phyloP scores from a whole-genome alignment of 2,329 filamentous ascomycete genomes.

The Calonectria naviculata region DNA sequence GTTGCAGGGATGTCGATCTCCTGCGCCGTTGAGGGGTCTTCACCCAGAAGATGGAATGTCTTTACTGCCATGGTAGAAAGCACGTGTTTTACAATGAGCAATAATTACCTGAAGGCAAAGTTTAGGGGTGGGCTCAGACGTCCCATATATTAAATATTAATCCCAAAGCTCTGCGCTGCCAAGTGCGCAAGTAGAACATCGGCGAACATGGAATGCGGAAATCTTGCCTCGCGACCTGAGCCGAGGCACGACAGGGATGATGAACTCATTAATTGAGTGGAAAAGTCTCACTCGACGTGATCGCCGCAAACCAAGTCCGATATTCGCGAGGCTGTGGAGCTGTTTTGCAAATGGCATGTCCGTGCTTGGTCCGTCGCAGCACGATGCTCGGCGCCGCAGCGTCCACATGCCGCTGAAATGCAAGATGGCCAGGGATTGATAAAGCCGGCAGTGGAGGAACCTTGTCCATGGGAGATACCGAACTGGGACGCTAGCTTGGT shows the following conservation, averaged over 20 bases:
- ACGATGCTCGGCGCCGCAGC: not conserved
- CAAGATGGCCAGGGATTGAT: not conserved
- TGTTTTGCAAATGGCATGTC: not conserved
- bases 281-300: not conserved
- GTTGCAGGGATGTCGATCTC: not conserved
- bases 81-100: not conserved
- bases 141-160: not conserved
- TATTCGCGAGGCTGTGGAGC: not conserved
- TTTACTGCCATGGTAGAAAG: not conserved
- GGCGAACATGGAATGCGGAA: not conserved
- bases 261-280: not conserved
- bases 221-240: not conserved
- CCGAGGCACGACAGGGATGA: constrained; percentile 1
- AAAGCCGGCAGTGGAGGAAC: not conserved
- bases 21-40: not conserved
- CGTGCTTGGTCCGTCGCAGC: not conserved
- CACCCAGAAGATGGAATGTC: not conserved
- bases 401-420: not conserved
- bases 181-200: not conserved
- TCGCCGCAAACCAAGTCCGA: not conserved
- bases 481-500: not conserved
- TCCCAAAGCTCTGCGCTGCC: not conserved
- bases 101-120: not conserved
- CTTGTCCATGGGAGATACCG: not conserved
- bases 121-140: not conserved